Base-by-base conservation (phyloP, 1,284 basidiomycete genomes). In the Ganoderma boninense region DNA sequence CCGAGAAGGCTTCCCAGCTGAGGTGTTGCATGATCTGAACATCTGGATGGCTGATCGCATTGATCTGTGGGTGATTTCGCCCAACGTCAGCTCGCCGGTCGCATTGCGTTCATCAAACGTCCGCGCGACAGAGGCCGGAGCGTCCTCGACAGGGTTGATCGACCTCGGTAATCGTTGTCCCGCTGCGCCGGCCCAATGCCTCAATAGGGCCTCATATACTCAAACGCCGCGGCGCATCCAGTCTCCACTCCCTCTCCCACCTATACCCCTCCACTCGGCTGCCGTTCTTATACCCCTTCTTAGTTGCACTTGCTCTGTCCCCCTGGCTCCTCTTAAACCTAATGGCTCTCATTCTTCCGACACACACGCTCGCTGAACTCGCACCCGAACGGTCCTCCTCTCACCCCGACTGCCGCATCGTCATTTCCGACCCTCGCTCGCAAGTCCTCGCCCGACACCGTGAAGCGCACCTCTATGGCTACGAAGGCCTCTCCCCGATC, bases 281-380 rank as follows among this genome's bases (percentile, higher is more conserved):
- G 64, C 61, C 60, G 64, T 44, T 38, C 65, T 59, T 68, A 68
- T 68, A 68, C 72, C 66, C 66, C 40, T 62, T 43, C 4, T 42
- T 62, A 42, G 26, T 42, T 23, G 10, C 40, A 62, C 26, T 60
- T n/a, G 16, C 40, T 54, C 65, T 54, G 18, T 11, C 29, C 49
- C 61, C 60, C 49, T 66, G 43, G 62, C 64, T 67, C 20, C 71
- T 70, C 66, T 32, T 32, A 32, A 32, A 32, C 29, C 20, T 57
- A n/a, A 77, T 77, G 74, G 60, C 75, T 52, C 68, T 71, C 52
- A 69, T 70, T 23, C 70, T 77, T 14, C 65, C 73, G 11, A 66
- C 74, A 4, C 54, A 64, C 44, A 70, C 72, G 57, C 49, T 69
- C 32, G 62, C 68, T 54, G 64, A 26, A 57, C 63, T 63, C 69